Evolutionary conservation across 2,329 filamentous ascomycete genomes (phyloP).

Genomic region (Aspergillus sp.): DNA sequence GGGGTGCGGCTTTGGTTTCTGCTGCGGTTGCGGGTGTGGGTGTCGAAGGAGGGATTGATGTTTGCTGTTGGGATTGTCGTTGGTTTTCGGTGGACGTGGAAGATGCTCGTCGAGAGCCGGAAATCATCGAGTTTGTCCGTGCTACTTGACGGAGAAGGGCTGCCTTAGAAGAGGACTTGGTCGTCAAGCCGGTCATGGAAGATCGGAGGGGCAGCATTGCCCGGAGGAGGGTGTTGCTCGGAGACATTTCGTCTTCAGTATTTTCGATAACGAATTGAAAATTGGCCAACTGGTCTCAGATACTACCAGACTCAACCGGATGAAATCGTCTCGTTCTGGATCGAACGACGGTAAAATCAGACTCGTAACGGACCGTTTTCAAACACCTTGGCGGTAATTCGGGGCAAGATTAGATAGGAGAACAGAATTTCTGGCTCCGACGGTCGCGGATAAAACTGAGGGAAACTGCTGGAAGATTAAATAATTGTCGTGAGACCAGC

Average conservation of each 20-base stretch:
- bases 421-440: not conserved
- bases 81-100: conserved; percentile 4
- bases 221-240: conserved; percentile 21
- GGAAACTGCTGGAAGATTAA: not conserved
- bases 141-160: conserved; percentile 12
- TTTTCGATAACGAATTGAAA: not conserved
- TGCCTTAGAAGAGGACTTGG: conserved; percentile 11
- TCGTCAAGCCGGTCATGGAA: conserved; percentile 20
- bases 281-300: not conserved
- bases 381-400: not conserved
- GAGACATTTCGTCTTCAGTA: conserved; percentile 18
- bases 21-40: not conserved
- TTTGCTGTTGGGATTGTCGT: conserved; percentile 1
- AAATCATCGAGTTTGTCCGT: conserved; percentile 6
- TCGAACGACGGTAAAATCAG: not conserved
- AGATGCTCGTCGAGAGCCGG: conserved; percentile 4
- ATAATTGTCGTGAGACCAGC: not conserved
- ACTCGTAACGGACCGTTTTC: not conserved
- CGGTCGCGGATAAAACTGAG: not conserved
- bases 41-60: not conserved
- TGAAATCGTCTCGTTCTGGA: not conserved
- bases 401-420: not conserved
- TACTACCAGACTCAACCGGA: not conserved
- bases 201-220: conserved; percentile 26
- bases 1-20: conserved; percentile 9